Percentiles rank a stretch among this genome's conserved stretches.
Conservation (phyloP, 768 basidiomycete genomes). For the Suillus fuscotomentosus region DNA sequence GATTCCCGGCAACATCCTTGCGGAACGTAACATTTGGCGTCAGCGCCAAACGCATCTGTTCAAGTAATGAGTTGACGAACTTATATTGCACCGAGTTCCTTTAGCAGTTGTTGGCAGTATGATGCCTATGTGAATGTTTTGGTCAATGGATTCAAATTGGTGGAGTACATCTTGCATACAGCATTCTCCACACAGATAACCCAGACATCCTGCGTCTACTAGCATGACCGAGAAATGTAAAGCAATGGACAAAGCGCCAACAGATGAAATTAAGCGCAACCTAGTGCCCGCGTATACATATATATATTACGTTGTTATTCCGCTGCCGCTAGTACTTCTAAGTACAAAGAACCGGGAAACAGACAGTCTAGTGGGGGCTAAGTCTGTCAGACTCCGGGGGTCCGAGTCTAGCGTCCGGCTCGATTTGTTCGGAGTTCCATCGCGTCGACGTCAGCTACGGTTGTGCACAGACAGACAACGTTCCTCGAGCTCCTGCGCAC, state of each 20-base stretch:
- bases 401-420: too few species aligned
- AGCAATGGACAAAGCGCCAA: not conserved
- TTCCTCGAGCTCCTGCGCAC: too few species aligned
- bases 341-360: not conserved
- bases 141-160: not conserved
- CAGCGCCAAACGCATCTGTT: slow-evolving; percentile 23
- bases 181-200: slow-evolving; percentile 16
- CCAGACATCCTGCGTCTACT: not conserved
- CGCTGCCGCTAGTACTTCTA: not conserved
- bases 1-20: slow-evolving; percentile 27
- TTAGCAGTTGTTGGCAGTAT: slow-evolving; percentile 13
- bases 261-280: not conserved
- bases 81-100: slow-evolving; percentile 21
- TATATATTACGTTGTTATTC: not conserved
- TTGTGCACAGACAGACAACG: too few species aligned
- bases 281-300: not conserved
- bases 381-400: too few species aligned
- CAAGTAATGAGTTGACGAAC: slow-evolving; percentile 13
- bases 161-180: slow-evolving; percentile 13
- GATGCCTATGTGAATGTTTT: slow-evolving; percentile 12
- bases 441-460: too few species aligned
- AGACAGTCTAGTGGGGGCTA: too few species aligned
- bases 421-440: too few species aligned
- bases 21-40: slow-evolving; percentile 22
- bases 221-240: not conserved